Base-by-base conservation (phyloP, 257 asterid species). In the Ballota nigra region DNA sequence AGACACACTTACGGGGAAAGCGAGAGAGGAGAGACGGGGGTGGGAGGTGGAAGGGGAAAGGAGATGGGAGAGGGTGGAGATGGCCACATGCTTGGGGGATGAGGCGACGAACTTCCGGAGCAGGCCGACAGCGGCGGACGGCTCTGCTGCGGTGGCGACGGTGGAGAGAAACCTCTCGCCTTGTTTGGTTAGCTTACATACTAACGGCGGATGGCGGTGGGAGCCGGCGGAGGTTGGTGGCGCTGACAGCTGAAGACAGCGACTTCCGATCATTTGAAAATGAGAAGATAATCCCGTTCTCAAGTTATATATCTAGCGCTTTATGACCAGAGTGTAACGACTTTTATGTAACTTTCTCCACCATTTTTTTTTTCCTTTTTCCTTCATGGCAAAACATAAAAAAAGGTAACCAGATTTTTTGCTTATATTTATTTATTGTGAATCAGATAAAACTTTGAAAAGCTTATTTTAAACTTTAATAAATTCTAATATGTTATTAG, bases 41-140 rank as follows among this genome's bases (percentile, higher is more conserved):
- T 73, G 81, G 68, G 84, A 38, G 60, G 77, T 68, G 71, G 86
- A 70, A 20, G 93, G 87, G 64, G 95, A 88, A 78, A 93, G 86
- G 62, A 93, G 85, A 60, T 91, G 92, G 51, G 96, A 85, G 71
- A 91, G 94, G 43, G 96, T 86, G 77, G 75, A 79, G 81, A 91
- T 87, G 51, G 87, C 85, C 5, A 86, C 96, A 71, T 87, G 89
- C 75, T 91, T 89, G 77, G 96, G 75, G 16, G 93, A 83, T 1
- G 98, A 85, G 23, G 79, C 81, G 0, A 88, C 89, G 74, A 93
- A 93, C 82, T 89, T 91, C 68, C 89, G 91, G 72, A 91, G 87
- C n/a, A 86, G 71, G 59, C 83, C 67, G 22, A 53, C 67, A 77
- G 80, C 74, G 55, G 88, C 71, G 22, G 86, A 71, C 9, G 81